Evolutionary conservation across 352 stramenopile species (phyloP), one percentile per base, ranked within the genome.

Genomic region (Pythium scleroteichum): DNA sequence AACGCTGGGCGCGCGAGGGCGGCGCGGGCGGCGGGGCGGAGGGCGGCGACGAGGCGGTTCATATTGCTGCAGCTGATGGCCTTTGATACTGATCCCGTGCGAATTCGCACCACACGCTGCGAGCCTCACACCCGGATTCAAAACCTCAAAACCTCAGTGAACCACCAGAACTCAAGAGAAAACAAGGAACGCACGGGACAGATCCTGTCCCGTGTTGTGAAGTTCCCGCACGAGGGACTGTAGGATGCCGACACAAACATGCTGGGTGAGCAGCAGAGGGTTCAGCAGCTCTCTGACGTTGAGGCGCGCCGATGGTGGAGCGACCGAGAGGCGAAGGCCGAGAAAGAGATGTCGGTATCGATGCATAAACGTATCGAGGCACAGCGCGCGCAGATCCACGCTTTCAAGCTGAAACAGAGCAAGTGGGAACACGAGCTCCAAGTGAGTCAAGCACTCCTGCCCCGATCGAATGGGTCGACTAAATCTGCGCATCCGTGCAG

Each of bases 361-460:
- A 62, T 94, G 45, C 81, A 88, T 50, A 83, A 80, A 38, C 80
- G 81, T 19, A 81, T 94, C 69, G 82, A 91, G 42, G 75, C 76
- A 29, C 85, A 92, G 60, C 75, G 79, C 17, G 72, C 73, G 46
- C 80, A 94, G 66, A 73, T 92, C 17, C 71, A 86, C 42, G 78
- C 85, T 54, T 91, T 92, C 68, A 90, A 92, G 68, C 76, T 75
- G 47, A 79, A 94, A 65, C 82, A 92, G 52, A 83, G 70, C 77
- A 94, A 94, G 52, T 92, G 79, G 82, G 80, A 94, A 55, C 81
- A 90, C 33, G 76, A 89, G 66, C 59, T 94, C 62, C 79, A 88
- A 48, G 17, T 48, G 41, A 48, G 41, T 22, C 29, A 35, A 35
- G 29, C 5, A 10, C 10, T 10, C 29, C 10, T 5, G 10, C 29